Percentiles rank a stretch among this genome's conserved stretches.
These are phyloP conservation scores for Melaleuca quinquenervia DNA, from an alignment of 345 rosid genomes.

Conservation along the genomic window DNA sequence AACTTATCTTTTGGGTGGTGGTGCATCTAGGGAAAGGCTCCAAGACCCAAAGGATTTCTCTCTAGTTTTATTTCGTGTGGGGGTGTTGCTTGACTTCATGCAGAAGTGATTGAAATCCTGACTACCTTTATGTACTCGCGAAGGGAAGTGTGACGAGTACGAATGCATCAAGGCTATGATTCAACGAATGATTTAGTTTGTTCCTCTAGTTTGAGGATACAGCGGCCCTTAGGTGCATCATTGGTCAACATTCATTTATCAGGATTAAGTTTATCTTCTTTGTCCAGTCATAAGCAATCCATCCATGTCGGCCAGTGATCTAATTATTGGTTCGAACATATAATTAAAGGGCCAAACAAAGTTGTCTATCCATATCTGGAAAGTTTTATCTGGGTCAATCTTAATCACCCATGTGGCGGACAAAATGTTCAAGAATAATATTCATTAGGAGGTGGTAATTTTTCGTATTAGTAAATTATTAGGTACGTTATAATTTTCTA, in stretches of 20 bases:
- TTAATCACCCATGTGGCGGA: no score
- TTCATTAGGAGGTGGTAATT: no score
- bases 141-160: not conserved
- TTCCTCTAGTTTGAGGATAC: not conserved
- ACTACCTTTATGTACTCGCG: not conserved
- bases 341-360: no score
- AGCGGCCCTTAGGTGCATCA: not conserved
- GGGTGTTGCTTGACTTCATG: not conserved
- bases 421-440: no score
- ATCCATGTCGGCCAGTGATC: not conserved
- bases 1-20: not conserved
- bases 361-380: no score
- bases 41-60: no score
- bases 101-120: not conserved
- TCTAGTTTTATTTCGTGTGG: not conserved
- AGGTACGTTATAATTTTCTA: no score
- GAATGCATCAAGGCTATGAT: not conserved
- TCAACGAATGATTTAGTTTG: not conserved
- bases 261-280: not conserved
- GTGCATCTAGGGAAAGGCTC: not conserved
- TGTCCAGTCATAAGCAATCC: not conserved
- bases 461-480: no score
- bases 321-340: not conserved
- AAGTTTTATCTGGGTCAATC: no score
- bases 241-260: not conserved